phyloP scores from a whole-genome alignment of 257 asterid genomes.

The Parsonsia alboflavescens region DNA sequence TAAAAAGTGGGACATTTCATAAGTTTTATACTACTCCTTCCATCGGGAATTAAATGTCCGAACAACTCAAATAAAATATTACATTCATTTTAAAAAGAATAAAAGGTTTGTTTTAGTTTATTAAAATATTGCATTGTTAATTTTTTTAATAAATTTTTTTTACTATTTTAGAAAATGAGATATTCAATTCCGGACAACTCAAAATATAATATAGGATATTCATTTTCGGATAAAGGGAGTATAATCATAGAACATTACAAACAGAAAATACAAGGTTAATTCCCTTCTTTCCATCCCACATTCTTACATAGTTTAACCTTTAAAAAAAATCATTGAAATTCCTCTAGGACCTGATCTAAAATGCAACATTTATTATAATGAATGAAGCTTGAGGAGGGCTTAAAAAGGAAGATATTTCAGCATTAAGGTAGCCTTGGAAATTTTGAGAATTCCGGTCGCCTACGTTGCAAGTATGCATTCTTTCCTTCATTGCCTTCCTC shows the following conservation, averaged over 20 bases:
- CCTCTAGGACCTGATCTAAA: not conserved
- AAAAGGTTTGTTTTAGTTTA: too few species aligned
- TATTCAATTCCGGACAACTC: too few species aligned
- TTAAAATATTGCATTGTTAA: too few species aligned
- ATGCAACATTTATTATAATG: not conserved
- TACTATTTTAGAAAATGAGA: too few species aligned
- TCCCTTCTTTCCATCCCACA: not conserved
- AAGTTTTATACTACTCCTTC: too few species aligned
- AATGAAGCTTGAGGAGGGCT: not conserved
- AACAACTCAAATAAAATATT: too few species aligned
- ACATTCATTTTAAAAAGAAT: too few species aligned
- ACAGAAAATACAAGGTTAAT: not conserved
- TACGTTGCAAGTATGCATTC: conserved; percentile 55
- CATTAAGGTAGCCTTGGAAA: conserved; percentile 69
- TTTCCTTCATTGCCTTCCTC: conserved; percentile 94
- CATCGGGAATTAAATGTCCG: too few species aligned
- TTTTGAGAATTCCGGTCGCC: conserved; percentile 80
- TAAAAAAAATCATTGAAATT: not conserved
- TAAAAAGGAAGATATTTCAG: not conserved
- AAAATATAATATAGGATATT: too few species aligned
- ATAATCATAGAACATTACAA: not conserved
- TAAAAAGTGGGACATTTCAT: too few species aligned
- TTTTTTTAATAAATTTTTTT: too few species aligned
- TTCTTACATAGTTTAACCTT: not conserved
- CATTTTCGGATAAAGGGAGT: too few species aligned